Evolutionary conservation across 768 basidiomycete species (phyloP).

Genomic region (Gloeopeniophorella convolvens): DNA sequence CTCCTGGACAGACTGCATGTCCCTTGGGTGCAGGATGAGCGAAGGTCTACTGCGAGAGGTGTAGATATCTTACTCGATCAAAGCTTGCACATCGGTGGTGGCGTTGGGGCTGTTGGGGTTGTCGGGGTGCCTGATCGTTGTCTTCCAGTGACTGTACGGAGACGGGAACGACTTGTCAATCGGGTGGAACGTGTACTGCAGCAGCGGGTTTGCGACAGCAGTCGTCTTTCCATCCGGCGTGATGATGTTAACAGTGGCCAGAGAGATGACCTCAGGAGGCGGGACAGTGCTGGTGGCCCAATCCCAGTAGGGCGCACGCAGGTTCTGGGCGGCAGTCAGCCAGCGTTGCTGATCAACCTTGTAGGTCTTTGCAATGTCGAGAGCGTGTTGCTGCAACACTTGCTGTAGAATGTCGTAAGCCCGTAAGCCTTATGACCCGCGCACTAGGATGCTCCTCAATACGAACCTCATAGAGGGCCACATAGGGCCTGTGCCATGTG

Average conservation of each 20-base stretch:
- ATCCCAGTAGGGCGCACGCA: slow-evolving; percentile 45
- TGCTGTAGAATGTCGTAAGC: slow-evolving; percentile 30
- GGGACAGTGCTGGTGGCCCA: slow-evolving; percentile 37
- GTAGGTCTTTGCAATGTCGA: slow-evolving; percentile 37
- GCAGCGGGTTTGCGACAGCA: slow-evolving; percentile 31
- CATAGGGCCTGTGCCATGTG: slow-evolving; percentile 44
- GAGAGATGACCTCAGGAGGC: slow-evolving; percentile 34
- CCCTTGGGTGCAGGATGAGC: neutral
- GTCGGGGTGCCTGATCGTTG: slow-evolving; percentile 11
- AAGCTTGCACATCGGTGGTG: slow-evolving; percentile 23
- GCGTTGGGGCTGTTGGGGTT: slow-evolving; percentile 1
- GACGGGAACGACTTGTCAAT: slow-evolving; percentile 17
- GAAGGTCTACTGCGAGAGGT: neutral
- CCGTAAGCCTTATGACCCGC: no score
- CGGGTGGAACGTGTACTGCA: slow-evolving; percentile 31
- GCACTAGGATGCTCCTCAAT: neutral
- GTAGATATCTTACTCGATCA: slow-evolving; percentile 25
- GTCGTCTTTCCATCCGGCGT: slow-evolving; percentile 26
- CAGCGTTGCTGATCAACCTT: slow-evolving; percentile 23
- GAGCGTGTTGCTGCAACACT: slow-evolving; percentile 36
- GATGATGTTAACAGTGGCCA: slow-evolving; percentile 30
- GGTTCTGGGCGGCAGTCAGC: slow-evolving; percentile 30
- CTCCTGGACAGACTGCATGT: neutral
- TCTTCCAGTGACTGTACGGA: slow-evolving; percentile 7
- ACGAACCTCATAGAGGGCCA: slow-evolving; percentile 4